Evolutionary conservation across 2,329 filamentous ascomycete species (phyloP).

Genomic region (Daldinia sp.): DNA sequence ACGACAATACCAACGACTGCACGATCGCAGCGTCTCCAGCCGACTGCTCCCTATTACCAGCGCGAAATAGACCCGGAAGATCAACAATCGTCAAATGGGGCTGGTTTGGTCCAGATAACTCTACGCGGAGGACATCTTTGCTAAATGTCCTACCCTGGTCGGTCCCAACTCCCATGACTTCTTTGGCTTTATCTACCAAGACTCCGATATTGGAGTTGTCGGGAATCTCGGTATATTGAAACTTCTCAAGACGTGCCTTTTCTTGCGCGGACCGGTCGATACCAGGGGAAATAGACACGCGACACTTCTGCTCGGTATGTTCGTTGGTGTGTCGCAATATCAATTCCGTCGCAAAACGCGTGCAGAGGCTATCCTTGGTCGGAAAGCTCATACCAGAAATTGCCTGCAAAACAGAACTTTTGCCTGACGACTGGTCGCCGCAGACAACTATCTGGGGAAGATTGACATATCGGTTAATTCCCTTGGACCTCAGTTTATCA

Average conservation of each 20-base stretch:
- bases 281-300: slow-evolving; percentile 47
- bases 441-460: slow-evolving; percentile 61
- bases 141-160: slow-evolving; percentile 49
- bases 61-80: slow-evolving; percentile 63
- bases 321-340: slow-evolving; percentile 56
- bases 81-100: slow-evolving; percentile 66
- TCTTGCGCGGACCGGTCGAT: slow-evolving; percentile 42
- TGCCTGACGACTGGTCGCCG: slow-evolving; percentile 68
- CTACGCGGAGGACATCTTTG: slow-evolving; percentile 55
- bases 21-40: slow-evolving; percentile 54
- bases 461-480: slow-evolving; percentile 48
- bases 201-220: slow-evolving; percentile 40
- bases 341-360: slow-evolving; percentile 68
- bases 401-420: slow-evolving; percentile 69
- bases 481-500: slow-evolving; percentile 48
- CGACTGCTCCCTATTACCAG: slow-evolving; percentile 54
- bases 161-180: slow-evolving; percentile 27
- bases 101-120: slow-evolving; percentile 54
- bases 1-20: slow-evolving; percentile 56
- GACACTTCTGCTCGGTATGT: slow-evolving; percentile 41
- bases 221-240: slow-evolving; percentile 29
- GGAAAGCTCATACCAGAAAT: slow-evolving; percentile 69
- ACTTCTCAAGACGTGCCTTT: slow-evolving; percentile 29
- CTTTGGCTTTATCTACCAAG: slow-evolving; percentile 51
- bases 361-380: slow-evolving; percentile 64